phyloP scores from a whole-genome alignment of 2,329 filamentous ascomycete genomes.

The Byssothecium circinans region DNA sequence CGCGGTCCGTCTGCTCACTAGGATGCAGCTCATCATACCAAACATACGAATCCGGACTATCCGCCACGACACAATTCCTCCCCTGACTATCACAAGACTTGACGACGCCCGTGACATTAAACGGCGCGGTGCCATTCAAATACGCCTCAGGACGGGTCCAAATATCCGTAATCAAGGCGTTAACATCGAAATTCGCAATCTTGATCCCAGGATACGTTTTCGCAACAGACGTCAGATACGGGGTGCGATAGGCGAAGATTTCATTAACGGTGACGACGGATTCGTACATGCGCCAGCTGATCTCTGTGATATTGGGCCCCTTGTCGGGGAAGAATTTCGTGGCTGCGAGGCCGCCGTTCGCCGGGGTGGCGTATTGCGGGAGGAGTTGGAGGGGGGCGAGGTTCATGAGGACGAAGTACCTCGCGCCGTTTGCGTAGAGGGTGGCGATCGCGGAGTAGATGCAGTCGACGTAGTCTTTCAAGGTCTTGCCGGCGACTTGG shows the following conservation, averaged over 20 bases:
- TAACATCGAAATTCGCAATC: conserved; percentile 68
- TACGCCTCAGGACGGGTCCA: conserved; percentile 62
- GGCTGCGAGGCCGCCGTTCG: conserved; percentile 47
- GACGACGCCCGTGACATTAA: conserved; percentile 63
- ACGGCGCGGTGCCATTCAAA: conserved; percentile 62
- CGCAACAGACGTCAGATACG: conserved; percentile 48
- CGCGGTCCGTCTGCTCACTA: conserved; percentile 62
- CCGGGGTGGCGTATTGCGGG: conserved; percentile 64
- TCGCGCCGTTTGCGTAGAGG: conserved; percentile 66
- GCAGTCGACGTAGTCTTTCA: conserved; percentile 68
- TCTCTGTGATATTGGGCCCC: conserved; percentile 53
- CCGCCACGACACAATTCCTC: conserved; percentile 38
- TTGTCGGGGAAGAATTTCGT: conserved; percentile 54
- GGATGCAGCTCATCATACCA: conserved; percentile 79
- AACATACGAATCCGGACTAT: conserved; percentile 60
- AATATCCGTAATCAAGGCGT: conserved; percentile 65
- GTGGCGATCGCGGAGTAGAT: conserved; percentile 64
- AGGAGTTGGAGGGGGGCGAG: conserved; percentile 66
- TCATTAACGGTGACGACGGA: conserved; percentile 55
- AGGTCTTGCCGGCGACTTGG: conserved; percentile 60
- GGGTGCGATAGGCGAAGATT: conserved; percentile 55
- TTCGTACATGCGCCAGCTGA: conserved; percentile 56
- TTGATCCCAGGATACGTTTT: conserved; percentile 57
- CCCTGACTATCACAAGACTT: conserved; percentile 55
- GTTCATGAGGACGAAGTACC: conserved; percentile 74